Percentiles rank a stretch among this genome's conserved stretches.
Conservation (phyloP, 2,329 filamentous ascomycete species). For the Fusarium gaditjirri region DNA sequence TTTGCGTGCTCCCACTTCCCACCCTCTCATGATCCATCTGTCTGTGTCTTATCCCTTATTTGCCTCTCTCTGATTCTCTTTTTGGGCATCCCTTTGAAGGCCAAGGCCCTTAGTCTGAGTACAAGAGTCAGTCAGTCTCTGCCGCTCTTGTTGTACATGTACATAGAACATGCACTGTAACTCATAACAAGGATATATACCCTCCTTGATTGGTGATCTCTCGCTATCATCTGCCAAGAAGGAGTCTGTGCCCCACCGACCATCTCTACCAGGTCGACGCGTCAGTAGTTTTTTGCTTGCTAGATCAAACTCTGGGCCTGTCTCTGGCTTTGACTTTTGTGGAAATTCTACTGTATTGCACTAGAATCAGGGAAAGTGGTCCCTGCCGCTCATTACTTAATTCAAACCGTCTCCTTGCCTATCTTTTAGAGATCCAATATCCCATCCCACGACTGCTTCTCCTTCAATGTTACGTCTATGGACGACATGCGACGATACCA, state of each 20-base stretch:
- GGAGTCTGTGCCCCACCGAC: constrained; percentile 35
- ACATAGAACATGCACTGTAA: background rate
- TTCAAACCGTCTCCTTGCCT: constrained; percentile 24
- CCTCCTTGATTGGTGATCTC: constrained; percentile 13
- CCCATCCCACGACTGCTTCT: constrained; percentile 17
- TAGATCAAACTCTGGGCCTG: constrained; percentile 23
- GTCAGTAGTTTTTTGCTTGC: constrained; percentile 37
- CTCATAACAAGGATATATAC: constrained; percentile 1
- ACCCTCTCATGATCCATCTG: background rate
- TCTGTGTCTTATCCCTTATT: background rate
- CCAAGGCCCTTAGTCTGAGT: constrained; percentile 21
- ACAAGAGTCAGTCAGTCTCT: constrained; percentile 17
- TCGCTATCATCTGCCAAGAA: constrained; percentile 24
- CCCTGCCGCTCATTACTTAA: constrained; percentile 46
- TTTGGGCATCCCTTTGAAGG: constrained; percentile 4
- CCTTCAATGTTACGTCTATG: constrained; percentile 12
- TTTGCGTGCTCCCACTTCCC: constrained; percentile 25
- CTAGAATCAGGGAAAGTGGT: constrained; percentile 42
- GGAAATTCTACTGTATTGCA: constrained; percentile 17
- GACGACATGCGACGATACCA: constrained; percentile 17
- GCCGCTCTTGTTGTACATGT: constrained; percentile 5
- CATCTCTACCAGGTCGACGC: constrained; percentile 35
- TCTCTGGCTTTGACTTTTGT: constrained; percentile 4
- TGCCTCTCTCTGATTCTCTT: constrained; percentile 5
- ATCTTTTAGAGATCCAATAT: constrained; percentile 28